A percentile compares a stretch with the other conserved stretches of the same genome.
Evolutionary conservation across 495 filamentous ascomycete species (phyloP).

Genomic region (Tricharina praecox): DNA sequence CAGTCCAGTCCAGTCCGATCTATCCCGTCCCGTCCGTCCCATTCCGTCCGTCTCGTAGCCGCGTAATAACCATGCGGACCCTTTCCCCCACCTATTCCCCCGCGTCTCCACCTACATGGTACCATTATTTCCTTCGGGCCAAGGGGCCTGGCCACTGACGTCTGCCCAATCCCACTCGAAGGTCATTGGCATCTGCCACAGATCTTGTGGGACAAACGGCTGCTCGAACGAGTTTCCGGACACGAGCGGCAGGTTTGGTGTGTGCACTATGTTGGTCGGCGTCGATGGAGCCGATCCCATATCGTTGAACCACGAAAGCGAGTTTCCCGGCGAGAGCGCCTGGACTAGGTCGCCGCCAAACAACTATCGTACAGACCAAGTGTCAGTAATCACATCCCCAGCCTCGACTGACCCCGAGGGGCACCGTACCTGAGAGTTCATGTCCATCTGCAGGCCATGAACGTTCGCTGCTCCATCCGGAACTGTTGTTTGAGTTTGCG

Average conservation of each 20-base stretch:
- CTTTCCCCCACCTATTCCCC: too few relatives aligned
- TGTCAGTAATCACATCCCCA: neutral
- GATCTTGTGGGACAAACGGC: conserved; percentile 86
- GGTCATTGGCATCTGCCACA: conserved; percentile 92
- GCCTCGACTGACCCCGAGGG: too few relatives aligned
- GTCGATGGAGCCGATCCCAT: conserved; percentile 23
- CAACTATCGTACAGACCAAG: conserved; percentile 2
- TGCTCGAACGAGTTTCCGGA: conserved; percentile 52
- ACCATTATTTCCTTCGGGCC: conserved; percentile 40
- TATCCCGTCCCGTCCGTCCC: too few relatives aligned
- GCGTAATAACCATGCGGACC: too few relatives aligned
- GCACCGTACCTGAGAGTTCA: conserved; percentile 2
- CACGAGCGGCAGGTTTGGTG: conserved; percentile 28
- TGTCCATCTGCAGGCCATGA: neutral
- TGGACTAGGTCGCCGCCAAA: conserved; percentile 14
- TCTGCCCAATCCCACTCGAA: conserved; percentile 98
- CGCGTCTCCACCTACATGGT: neutral
- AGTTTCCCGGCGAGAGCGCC: conserved; percentile 27
- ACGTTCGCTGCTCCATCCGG: neutral
- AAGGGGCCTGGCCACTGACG: conserved; percentile 18
- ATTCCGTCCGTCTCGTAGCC: too few relatives aligned
- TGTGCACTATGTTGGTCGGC: neutral
- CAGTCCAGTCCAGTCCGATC: too few relatives aligned
- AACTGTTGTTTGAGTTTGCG: too few relatives aligned
- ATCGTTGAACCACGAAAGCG: conserved; percentile 30